phyloP scores from a whole-genome alignment of 495 filamentous ascomycete species.

The Penicillium steckii region DNA sequence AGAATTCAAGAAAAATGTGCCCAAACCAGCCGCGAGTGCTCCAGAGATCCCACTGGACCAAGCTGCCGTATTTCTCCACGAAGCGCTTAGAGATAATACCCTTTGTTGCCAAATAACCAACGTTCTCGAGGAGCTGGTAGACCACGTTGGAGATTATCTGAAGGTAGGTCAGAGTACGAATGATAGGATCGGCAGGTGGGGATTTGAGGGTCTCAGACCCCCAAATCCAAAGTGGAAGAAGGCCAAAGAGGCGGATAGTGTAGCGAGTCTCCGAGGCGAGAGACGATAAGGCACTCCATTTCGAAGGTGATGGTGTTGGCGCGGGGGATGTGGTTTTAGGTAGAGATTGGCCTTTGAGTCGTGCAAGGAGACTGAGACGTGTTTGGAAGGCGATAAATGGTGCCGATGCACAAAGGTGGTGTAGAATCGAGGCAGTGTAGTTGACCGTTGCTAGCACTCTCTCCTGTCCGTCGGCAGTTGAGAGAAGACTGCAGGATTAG shows the following conservation, averaged over 20 bases:
- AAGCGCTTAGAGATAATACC: conserved; percentile 41
- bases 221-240: conserved; percentile 78
- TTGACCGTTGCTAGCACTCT: conserved; percentile 35
- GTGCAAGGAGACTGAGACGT: conserved; percentile 36
- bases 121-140: conserved; percentile 84
- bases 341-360: conserved; percentile 23
- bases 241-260: conserved; percentile 74
- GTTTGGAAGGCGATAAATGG: conserved; percentile 38
- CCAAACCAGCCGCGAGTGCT: conserved; percentile 76
- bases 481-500: conserved; percentile 27
- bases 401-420: conserved; percentile 40
- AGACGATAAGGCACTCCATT: conserved; percentile 49
- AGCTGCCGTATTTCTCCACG: conserved; percentile 58
- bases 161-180: conserved; percentile 56
- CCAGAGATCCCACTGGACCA: conserved; percentile 63
- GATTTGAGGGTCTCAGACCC: conserved; percentile 51
- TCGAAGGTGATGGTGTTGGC: conserved; percentile 38
- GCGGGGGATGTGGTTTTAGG: conserved; percentile 20
- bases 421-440: conserved; percentile 40
- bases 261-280: conserved; percentile 69
- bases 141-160: conserved; percentile 65
- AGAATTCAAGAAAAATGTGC: conserved; percentile 75
- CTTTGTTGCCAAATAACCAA: conserved; percentile 70
- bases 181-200: conserved; percentile 45
- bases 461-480: conserved; percentile 36